phyloP scores from a whole-genome alignment of 441 rosid species.

The Biscutella auriculata region DNA sequence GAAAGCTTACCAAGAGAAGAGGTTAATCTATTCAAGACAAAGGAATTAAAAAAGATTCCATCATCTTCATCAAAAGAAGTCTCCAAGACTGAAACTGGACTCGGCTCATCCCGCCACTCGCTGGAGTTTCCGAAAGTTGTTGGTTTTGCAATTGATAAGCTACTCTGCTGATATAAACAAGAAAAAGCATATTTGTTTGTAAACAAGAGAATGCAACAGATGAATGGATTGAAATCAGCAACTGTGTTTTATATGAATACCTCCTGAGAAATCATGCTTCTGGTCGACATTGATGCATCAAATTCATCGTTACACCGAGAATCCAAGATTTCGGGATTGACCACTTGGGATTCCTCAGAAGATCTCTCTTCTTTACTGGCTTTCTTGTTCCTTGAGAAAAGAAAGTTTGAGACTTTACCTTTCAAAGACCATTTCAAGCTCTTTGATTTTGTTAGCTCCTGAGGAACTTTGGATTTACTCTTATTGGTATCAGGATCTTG shows the following conservation, averaged over 20 bases:
- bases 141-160: constrained; percentile 14
- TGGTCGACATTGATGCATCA: constrained; percentile 24
- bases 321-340: constrained; percentile 21
- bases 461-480: constrained; percentile 26
- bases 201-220: not conserved
- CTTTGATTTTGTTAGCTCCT: constrained; percentile 51
- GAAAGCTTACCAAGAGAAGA: constrained; percentile 30
- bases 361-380: constrained; percentile 39
- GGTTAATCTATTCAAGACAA: constrained; percentile 30
- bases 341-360: constrained; percentile 25
- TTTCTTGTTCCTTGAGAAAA: constrained; percentile 68
- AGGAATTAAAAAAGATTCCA: constrained; percentile 27
- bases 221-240: not conserved
- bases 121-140: constrained; percentile 28
- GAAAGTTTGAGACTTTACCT: constrained; percentile 65
- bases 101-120: constrained; percentile 80
- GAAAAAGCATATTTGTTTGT: not conserved
- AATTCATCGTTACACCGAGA: constrained; percentile 30
- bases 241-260: constrained; percentile 28
- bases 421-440: constrained; percentile 57
- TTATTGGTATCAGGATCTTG: constrained; percentile 27
- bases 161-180: constrained; percentile 2
- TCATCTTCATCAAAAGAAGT: constrained; percentile 63
- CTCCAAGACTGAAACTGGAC: constrained; percentile 74
- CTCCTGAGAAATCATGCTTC: constrained; percentile 36